Conservation (phyloP, 2,329 filamentous ascomycete genomes). For the Pseudopithomyces chartarum region DNA sequence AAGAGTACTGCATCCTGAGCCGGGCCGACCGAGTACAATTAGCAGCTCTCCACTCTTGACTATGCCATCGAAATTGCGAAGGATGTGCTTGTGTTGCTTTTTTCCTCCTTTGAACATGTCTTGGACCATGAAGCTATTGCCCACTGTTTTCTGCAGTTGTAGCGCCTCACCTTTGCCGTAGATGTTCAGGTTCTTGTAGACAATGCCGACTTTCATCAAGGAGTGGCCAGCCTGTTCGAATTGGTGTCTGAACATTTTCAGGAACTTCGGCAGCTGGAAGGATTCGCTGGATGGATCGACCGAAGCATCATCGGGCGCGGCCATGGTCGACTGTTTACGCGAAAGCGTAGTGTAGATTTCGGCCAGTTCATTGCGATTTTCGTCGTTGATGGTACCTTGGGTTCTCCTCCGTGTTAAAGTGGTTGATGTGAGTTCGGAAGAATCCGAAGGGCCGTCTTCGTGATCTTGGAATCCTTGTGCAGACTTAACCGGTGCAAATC, state of each 20-base stretch:
- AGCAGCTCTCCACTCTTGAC: constrained; percentile 57
- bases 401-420: constrained; percentile 15
- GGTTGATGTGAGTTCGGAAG: background rate
- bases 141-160: constrained; percentile 71
- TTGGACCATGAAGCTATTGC: constrained; percentile 62
- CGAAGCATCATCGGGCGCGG: constrained; percentile 49
- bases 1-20: constrained; percentile 67
- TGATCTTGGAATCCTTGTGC: constrained; percentile 6
- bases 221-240: constrained; percentile 62
- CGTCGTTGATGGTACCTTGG: constrained; percentile 26
- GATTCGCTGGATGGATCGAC: constrained; percentile 58
- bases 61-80: constrained; percentile 59
- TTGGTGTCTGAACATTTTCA: constrained; percentile 54
- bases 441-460: constrained; percentile 3
- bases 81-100: constrained; percentile 59
- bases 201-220: constrained; percentile 61
- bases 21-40: constrained; percentile 54
- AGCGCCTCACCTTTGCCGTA: constrained; percentile 69
- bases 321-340: constrained; percentile 29
- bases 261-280: constrained; percentile 62
- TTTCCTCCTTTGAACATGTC: constrained; percentile 59
- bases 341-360: constrained; percentile 31
- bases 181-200: constrained; percentile 69
- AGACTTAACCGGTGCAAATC: constrained; percentile 13
- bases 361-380: constrained; percentile 30